Percentiles rank a stretch among this genome's conserved stretches.
Conservation (phyloP, 805 yeast species). For the Starmera caribaea region DNA sequence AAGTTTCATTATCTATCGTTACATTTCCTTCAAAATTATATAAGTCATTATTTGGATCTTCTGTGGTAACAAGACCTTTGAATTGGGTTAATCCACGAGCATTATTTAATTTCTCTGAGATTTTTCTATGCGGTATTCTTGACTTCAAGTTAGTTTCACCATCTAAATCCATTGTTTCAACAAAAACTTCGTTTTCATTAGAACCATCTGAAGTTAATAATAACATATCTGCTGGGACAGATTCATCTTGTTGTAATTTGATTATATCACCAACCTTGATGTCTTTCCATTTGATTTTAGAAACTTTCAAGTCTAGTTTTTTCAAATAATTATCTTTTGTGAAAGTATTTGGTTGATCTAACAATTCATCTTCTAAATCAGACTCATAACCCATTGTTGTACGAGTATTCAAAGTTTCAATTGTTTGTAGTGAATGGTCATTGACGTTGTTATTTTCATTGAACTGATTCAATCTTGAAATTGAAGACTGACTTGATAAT, state of each 20-base stretch:
- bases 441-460: slow-evolving; percentile 1
- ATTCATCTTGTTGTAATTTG: slow-evolving; percentile 65
- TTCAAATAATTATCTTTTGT: slow-evolving; percentile 20
- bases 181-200: slow-evolving; percentile 51
- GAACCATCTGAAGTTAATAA: slow-evolving; percentile 55
- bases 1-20: slow-evolving; percentile 25
- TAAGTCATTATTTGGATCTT: slow-evolving; percentile 87
- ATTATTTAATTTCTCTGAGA: slow-evolving; percentile 40
- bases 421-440: not conserved
- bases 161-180: slow-evolving; percentile 96
- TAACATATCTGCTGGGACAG: slow-evolving; percentile 90
- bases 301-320: slow-evolving; percentile 11
- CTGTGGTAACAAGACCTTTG: slow-evolving; percentile 51
- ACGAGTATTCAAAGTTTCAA: not conserved
- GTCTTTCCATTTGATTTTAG: slow-evolving; percentile 54
- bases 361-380: slow-evolving; percentile 1
- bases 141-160: slow-evolving; percentile 93
- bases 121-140: slow-evolving; percentile 53
- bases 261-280: slow-evolving; percentile 84
- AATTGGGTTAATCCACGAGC: slow-evolving; percentile 42
- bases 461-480: slow-evolving; percentile 6
- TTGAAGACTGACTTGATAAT: slow-evolving; percentile 6
- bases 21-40: slow-evolving; percentile 85
- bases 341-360: slow-evolving; percentile 15
- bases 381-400: not conserved